Evolutionary conservation across 2,329 filamentous ascomycete genomes (phyloP), one percentile per base, ranked within the genome.

Genomic region (Capronia coronata): DNA sequence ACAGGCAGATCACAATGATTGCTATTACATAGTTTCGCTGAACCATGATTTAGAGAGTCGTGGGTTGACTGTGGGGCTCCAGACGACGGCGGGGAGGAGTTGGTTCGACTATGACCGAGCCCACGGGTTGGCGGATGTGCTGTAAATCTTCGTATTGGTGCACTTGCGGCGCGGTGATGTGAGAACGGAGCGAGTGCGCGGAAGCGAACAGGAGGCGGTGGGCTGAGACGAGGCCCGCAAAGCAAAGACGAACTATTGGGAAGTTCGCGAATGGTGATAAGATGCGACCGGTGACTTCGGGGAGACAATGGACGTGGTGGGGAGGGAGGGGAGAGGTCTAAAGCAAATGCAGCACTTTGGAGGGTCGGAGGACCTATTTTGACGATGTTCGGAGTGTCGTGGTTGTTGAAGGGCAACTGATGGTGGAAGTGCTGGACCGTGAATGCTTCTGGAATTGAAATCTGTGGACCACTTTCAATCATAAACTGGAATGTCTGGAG

Each of bases 1-100:
- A 75, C 47, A 75, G 64, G 38, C 72, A 54, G 57, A 75, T 73
- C 55, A 75, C 67, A 59, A 75, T 75, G 49, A 75, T 67, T 11
- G 72, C 72, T 54, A 75, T 71, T 57, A 70, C 64, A 59, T 72
- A 65, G 62, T 75, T 75, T 51, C 65, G 63, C 55, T 73, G 60
- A 16, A 71, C 64, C 65, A 71, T 73, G 51, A 25, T 40, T 41
- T 6, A 19, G n/a, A 18, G n/a, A n/a, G n/a, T n/a, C n/a, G n/a
- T n/a, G n/a, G n/a, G n/a, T n/a, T n/a, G n/a, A n/a, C n/a, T 14
- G 6, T 14, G 11, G 14, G 13, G 30, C 14, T 43, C 30, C 23
- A 14, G 29, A 40, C n/a, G 18, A 22, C 13, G 41, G 10, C 21
- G 46, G 34, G 16, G 34, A 21, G 32, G 48, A 51, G 7, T 46